Conservation (phyloP, 495 filamentous ascomycete genomes). For the Penicillium riverlandense region DNA sequence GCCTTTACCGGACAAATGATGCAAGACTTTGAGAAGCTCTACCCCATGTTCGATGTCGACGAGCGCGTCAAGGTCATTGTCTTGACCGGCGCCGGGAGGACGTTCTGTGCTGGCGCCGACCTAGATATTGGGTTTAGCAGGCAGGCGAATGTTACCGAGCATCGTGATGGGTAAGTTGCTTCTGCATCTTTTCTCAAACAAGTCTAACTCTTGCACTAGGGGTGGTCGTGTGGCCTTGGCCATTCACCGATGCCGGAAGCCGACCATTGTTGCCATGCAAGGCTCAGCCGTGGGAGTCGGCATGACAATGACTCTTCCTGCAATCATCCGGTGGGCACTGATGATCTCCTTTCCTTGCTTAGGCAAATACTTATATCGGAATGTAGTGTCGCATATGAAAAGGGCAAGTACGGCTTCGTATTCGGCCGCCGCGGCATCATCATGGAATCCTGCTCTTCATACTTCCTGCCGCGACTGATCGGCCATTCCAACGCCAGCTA, state of each 20-base stretch:
- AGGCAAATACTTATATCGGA: not conserved
- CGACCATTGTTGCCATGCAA: constrained; percentile 58
- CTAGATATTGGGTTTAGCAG: constrained; percentile 46
- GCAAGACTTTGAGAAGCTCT: constrained; percentile 45
- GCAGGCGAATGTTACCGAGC: constrained; percentile 21
- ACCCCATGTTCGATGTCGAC: constrained; percentile 47
- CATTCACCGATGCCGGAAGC: constrained; percentile 55
- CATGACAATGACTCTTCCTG: constrained; percentile 61
- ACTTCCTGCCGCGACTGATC: constrained; percentile 55
- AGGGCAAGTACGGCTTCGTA: constrained; percentile 56
- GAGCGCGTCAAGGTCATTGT: constrained; percentile 51
- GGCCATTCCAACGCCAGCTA: constrained; percentile 51
- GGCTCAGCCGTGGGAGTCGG: constrained; percentile 60
- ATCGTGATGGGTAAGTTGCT: constrained; percentile 38
- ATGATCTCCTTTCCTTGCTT: not conserved
- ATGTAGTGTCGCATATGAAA: constrained; percentile 42
- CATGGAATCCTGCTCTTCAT: constrained; percentile 58
- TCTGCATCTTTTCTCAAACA: too few relatives aligned
- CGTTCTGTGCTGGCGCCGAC: constrained; percentile 63
- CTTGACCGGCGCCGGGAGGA: constrained; percentile 50
- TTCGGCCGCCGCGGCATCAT: constrained; percentile 55
- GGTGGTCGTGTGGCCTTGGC: constrained; percentile 45
- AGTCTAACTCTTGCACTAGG: constrained; percentile 4
- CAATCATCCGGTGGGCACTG: constrained; percentile 37
- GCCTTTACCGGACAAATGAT: constrained; percentile 54